Evolutionary conservation across 345 rosid genomes (phyloP), one percentile per base, ranked within the genome.

Genomic region (Eucalyptus guilfoylei): DNA sequence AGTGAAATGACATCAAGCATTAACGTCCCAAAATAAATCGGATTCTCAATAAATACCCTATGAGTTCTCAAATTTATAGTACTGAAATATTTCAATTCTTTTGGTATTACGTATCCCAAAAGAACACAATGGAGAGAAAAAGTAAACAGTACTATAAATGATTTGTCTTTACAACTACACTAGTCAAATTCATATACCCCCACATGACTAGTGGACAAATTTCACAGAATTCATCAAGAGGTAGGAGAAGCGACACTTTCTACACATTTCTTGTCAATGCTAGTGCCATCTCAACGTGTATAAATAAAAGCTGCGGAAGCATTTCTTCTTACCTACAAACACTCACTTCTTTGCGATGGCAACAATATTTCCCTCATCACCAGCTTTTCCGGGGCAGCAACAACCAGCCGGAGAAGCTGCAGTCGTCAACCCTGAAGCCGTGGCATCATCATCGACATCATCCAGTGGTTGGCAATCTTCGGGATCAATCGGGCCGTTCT

Each of bases 401-500:
- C 28, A 76, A 21, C 83, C 83, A 21, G 47, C 83, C 23, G 83
- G 83, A 76, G 83, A 76, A 76, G 83, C 83, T 37, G 83, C 47
- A 37, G 83, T 76, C 47, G 83, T 47, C 83, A 76, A 76, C 83
- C 83, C 83, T 21, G 83, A 76, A 37, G 83, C 83, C 13, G 45
- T 76, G 83, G 45, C 83, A 0, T 76, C 83, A 3, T 6, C 83
- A 76, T 76, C 83, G 14, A 37, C 83, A 6, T 76, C 83, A 17
- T 45, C 87, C 87, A 85, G 49, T 49, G 85, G 88, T 44, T 91
- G 89, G 88, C 86, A 90, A 86, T 89, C 95, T 11, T 92, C 95
- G 6, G 96, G 97, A 34, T 93, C 98, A 54, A 92, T 95, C 14
- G 95, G 97, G n/a, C 97, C 97, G 2, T 96, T 97, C 93, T 93